phyloP scores from a whole-genome alignment of 2,329 filamentous ascomycete genomes.

The Magnaporthiopsis incrustans region DNA sequence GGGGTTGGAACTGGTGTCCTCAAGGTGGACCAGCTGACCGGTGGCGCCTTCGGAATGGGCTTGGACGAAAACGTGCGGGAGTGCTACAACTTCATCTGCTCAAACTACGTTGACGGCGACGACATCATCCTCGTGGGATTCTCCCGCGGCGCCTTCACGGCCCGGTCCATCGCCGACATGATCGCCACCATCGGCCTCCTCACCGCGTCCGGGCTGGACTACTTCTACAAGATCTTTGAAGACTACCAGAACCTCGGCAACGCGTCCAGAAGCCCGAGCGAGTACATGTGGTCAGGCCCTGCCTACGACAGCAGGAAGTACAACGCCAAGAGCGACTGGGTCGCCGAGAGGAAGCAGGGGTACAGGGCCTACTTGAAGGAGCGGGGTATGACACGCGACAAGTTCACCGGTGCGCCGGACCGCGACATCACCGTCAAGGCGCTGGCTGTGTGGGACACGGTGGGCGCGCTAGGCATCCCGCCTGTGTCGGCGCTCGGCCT shows the following conservation, averaged over 20 bases:
- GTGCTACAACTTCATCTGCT: slow-evolving; percentile 29
- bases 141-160: slow-evolving; percentile 31
- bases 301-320: slow-evolving; percentile 19
- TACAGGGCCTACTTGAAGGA: slow-evolving; percentile 27
- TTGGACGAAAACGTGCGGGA: slow-evolving; percentile 26
- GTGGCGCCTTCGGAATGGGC: slow-evolving; percentile 25
- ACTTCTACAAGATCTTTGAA: slow-evolving; percentile 32
- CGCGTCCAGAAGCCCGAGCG: slow-evolving; percentile 11
- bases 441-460: slow-evolving; percentile 43
- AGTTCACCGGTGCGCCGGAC: slow-evolving; percentile 18
- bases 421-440: slow-evolving; percentile 33
- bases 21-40: slow-evolving; percentile 20
- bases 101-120: slow-evolving; percentile 29
- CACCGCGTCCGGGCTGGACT: slow-evolving; percentile 31
- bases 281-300: slow-evolving; percentile 16
- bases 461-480: slow-evolving; percentile 36
- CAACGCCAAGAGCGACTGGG: slow-evolving; percentile 23
- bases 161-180: slow-evolving; percentile 30
- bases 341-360: slow-evolving; percentile 22
- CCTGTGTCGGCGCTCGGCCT: slow-evolving; percentile 28
- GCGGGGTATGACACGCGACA: slow-evolving; percentile 21
- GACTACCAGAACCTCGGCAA: slow-evolving; percentile 28
- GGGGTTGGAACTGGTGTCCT: slow-evolving; percentile 23
- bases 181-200: slow-evolving; percentile 31
- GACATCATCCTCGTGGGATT: slow-evolving; percentile 29